Base-by-base conservation (phyloP, 1,284 basidiomycete genomes). In the Pyrrhoderma noxium region DNA sequence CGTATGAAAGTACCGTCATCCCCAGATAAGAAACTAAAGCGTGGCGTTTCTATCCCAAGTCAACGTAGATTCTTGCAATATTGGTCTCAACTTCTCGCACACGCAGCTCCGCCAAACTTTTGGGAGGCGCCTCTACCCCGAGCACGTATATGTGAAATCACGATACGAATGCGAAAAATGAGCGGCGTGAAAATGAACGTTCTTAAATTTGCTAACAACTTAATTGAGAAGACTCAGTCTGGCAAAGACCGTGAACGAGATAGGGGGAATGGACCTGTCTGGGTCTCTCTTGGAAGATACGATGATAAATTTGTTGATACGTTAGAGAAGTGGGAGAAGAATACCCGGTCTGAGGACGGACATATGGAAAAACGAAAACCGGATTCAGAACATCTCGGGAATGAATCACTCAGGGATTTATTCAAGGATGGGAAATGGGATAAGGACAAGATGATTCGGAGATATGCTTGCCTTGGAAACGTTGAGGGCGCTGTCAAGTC, bases 281-380 rank as follows among this genome's bases (percentile, higher is more conserved):
- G 87, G 86, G 80, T 74, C 4, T 86, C 82, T 14, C 67, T 91
- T n/a, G 82, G 85, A 14, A 70, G 86, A 52, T 91, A 91, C 59
- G 79, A 83, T 55, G 87, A 90, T 55, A 69, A 65, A 1, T 71
- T 89, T 19, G 76, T 89, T 2, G 71, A 76, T 3, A 66, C 72
- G 34, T 68, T 90, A 9, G 79, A 83, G 59, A 62, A 61, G 25
- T 81, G 79, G 77, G 83, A 86, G 64, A 62, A 63, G 51, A 66
- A 68, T 49, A 80, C 80, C 5, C 69, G 78, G 11, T 64, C 66
- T 51, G 64, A 70, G 47, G 57, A 60, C 4, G 70, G 70, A 23
- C 61, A 64, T 56, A 70, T 73, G 63, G 76, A 70, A 37, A 59
- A 59, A 41, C 58, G 70, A 53, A 65, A 59, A 41, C 55, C 57